Evolutionary conservation across 345 rosid species (phyloP), one percentile per base, ranked within the genome.

Genomic region (Melaleuca alternifolia): DNA sequence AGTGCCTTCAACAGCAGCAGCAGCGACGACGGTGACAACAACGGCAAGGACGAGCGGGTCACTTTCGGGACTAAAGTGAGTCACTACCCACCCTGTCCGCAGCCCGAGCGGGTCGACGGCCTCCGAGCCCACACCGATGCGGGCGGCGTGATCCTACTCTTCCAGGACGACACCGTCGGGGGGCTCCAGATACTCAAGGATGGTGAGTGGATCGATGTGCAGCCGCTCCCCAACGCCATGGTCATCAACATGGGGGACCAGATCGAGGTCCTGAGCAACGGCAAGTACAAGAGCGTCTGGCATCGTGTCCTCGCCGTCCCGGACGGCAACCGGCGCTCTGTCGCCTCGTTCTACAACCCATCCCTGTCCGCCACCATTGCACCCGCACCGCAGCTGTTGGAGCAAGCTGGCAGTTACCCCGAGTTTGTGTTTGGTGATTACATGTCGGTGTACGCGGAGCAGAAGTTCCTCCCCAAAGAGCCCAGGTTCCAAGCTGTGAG

Each of bases 121-220:
- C 98, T 97, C 46, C 87, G 99, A 75, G 93, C 98, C 62, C 98
- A 97, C 92, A 97, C 99, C 2, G 99, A 97, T 86, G 99, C 99
- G 1, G 99, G 99, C 6, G 99, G 98, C 1, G 93, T 97, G n/a
- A 94, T 97, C 90, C 85, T 97, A 77, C 89, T 97, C 87, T 94
- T 93, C 90, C 99, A 96, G 87, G 99, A 96, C 56, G 99, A 97
- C 81, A 79, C 88, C 84, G 95, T 95, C 0, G 93, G 95, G 9
- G 98, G 99, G 48, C 98, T 97, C 52, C 99, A 97, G 86, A 88
- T 97, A 79, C 94, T 96, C 76, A 97, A 97, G 90, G 96, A 92
- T 6, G 93, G 93, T 20, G 85, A 90, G 51, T 97, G 99, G 99
- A 91, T 93, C n/a, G 98, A 97, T 59, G 99, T 96, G 10, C 98